Evolutionary conservation across 257 asterid species (phyloP), one percentile per base, ranked within the genome.

Genomic region (Misopates orontium): DNA sequence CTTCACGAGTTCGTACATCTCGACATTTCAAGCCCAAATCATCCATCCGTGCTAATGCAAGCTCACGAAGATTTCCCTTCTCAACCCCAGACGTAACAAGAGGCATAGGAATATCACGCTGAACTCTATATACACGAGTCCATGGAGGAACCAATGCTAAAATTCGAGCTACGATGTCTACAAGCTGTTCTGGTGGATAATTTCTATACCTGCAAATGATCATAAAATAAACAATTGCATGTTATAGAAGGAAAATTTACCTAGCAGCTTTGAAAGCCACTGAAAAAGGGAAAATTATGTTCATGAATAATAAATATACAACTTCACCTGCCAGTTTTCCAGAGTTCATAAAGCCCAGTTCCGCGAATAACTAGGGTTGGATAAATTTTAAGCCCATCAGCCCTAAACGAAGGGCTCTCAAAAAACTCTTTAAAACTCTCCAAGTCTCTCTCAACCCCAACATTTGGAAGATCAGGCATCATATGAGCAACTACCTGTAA

Each of bases 391-490:
- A 94, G 95, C 69, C 99, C 99, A 50, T 94, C 97, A 42, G 96
- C 95, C 66, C 97, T 88, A 73, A 94, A 94, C 64, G 77, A 68
- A 59, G 99, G 99, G 72, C 95, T 94, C 76, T 88, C 99, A 70
- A 94, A 94, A 78, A 94, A 94, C 70, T 94, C 99, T 82, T 90
- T 88, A 58, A 94, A 94, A 77, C 99, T 94, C 83, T 94, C 99
- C 83, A 94, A 31, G 80, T 94, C 99, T 73, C 99, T 86, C 70
- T 94, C 99, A 58, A 90, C 86, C 64, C 99, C 99, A 72, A 94
- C 99, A 71, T 94, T 91, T 69, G 99, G 99, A 74, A 94, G 96
- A 83, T 90, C 99, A 54, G 99, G 99, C 99, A 90, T 94, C 99
- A 94, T 94, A 81, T 90, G 97, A 79, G 99, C 97, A 69, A 94